A percentile compares a stretch with the other conserved stretches of the same genome.
These are phyloP conservation scores for Grifola frondosa DNA, from an alignment of 1,284 basidiomycete species.

Conservation along the genomic window DNA sequence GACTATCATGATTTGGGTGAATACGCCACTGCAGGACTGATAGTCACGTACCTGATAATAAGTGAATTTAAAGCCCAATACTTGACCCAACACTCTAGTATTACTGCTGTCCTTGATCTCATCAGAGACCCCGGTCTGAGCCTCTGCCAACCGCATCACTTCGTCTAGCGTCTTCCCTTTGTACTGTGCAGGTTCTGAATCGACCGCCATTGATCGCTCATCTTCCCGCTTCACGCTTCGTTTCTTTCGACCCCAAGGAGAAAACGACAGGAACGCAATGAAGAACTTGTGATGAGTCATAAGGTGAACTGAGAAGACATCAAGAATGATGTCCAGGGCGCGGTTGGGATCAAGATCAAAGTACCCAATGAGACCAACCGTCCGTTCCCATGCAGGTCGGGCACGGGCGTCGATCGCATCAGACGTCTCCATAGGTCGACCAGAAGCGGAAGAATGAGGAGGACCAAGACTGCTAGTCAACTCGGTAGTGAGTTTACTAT, in stretches of 20 bases:
- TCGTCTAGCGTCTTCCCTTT: constrained; percentile 65
- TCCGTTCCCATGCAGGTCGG: constrained; percentile 78
- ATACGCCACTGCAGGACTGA: neutral
- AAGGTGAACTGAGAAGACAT: constrained; percentile 84
- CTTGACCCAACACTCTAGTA: constrained; percentile 79
- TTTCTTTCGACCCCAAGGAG: constrained; percentile 63
- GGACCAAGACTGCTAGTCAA: constrained; percentile 79
- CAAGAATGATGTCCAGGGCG: constrained; percentile 91
- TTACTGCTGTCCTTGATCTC: constrained; percentile 31
- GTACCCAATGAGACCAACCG: constrained; percentile 89
- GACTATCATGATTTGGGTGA: constrained; percentile 42
- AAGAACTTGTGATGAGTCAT: constrained; percentile 91
- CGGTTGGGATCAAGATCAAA: constrained; percentile 96
- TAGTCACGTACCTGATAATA: constrained; percentile 73
- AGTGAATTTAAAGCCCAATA: constrained; percentile 94
- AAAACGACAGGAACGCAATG: constrained; percentile 79
- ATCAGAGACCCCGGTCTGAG: constrained; percentile 11
- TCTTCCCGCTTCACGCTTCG: constrained; percentile 14
- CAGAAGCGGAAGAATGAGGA: constrained; percentile 61
- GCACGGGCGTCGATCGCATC: constrained; percentile 63
- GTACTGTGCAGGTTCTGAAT: constrained; percentile 43
- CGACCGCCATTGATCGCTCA: constrained; percentile 36
- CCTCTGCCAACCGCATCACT: constrained; percentile 55
- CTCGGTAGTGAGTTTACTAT: constrained; percentile 88
- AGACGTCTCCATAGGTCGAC: constrained; percentile 58